Percentiles rank a stretch among this genome's conserved stretches.
phyloP scores from a whole-genome alignment of 352 stramenopile species.

The Halophytophthora polymorphica region DNA sequence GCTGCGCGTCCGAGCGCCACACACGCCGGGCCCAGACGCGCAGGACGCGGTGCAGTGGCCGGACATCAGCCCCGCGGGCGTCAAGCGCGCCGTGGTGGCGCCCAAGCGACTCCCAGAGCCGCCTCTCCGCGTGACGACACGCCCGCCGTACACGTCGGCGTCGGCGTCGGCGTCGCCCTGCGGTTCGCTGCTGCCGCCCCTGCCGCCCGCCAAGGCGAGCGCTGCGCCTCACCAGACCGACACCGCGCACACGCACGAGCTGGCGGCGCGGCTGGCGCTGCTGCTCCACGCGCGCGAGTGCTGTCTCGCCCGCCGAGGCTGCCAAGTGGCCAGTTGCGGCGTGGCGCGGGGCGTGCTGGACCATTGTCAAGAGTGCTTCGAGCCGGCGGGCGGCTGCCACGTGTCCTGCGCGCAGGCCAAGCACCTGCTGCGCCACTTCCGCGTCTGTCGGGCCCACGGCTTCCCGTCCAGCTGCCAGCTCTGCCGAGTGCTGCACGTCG shows the following conservation, averaged over 20 bases:
- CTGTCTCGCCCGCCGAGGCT: constrained; percentile 21
- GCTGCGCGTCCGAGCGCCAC: too few relatives aligned
- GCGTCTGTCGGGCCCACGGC: constrained; percentile 29
- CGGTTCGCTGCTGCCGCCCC: too few relatives aligned
- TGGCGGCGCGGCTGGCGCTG: constrained; percentile 36
- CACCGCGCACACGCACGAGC: constrained; percentile 13
- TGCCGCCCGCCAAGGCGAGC: too few relatives aligned
- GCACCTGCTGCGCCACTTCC: constrained; percentile 46
- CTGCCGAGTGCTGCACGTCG: constrained; percentile 21
- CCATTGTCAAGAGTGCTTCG: constrained; percentile 53
- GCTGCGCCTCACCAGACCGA: too few relatives aligned
- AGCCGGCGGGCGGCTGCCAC: constrained; percentile 35
- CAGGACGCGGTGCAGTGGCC: too few relatives aligned
- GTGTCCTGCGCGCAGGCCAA: constrained; percentile 44
- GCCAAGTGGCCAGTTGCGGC: constrained; percentile 33
- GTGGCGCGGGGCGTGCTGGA: constrained; percentile 51
- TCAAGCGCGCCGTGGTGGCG: too few relatives aligned
- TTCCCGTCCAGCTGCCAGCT: constrained; percentile 25
- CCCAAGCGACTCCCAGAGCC: too few relatives aligned
- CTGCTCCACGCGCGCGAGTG: constrained; percentile 49
- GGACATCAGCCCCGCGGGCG: too few relatives aligned
- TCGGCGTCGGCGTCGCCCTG: too few relatives aligned
- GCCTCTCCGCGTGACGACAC: too few relatives aligned
- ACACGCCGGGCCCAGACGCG: too few relatives aligned
- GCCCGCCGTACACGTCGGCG: too few relatives aligned